These are phyloP conservation scores for Fusarium temperatum DNA, from an alignment of 2,329 filamentous ascomycete genomes.

Conservation along the genomic window DNA sequence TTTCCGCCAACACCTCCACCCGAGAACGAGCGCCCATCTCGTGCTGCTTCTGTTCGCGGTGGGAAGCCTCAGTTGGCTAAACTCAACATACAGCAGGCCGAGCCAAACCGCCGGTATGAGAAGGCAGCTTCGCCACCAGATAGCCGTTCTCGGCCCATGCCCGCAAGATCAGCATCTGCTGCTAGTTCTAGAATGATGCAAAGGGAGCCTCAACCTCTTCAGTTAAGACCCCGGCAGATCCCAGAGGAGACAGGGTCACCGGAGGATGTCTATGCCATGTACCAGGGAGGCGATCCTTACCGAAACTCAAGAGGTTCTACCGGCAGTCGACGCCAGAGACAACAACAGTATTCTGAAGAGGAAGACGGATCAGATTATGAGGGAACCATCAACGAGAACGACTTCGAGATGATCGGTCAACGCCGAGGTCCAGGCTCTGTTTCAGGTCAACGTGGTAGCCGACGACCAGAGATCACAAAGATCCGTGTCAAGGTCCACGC, in stretches of 20 bases:
- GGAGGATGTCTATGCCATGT: slow-evolving; percentile 76
- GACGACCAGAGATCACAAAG: slow-evolving; percentile 74
- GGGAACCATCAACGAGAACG: slow-evolving; percentile 75
- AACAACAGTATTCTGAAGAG: slow-evolving; percentile 78
- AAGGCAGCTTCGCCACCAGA: slow-evolving; percentile 60
- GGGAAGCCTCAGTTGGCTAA: slow-evolving; percentile 69
- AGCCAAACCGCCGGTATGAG: slow-evolving; percentile 63
- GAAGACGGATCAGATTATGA: slow-evolving; percentile 78
- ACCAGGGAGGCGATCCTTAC: slow-evolving; percentile 54
- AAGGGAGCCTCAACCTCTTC: slow-evolving; percentile 46
- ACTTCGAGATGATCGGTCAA: slow-evolving; percentile 80
- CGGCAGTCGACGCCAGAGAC: slow-evolving; percentile 51
- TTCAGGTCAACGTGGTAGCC: slow-evolving; percentile 63
- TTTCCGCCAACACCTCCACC: slow-evolving; percentile 99
- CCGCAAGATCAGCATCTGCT: slow-evolving; percentile 56
- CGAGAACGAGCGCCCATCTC: slow-evolving; percentile 77
- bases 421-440: slow-evolving; percentile 56
- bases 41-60: slow-evolving; percentile 69
- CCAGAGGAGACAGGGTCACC: slow-evolving; percentile 67
- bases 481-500: slow-evolving; percentile 92
- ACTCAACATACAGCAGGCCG: slow-evolving; percentile 66
- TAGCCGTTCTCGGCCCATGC: slow-evolving; percentile 43
- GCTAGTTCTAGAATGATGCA: slow-evolving; percentile 56
- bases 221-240: slow-evolving; percentile 45
- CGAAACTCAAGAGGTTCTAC: slow-evolving; percentile 44